Evolutionary conservation across 257 asterid species (phyloP), one percentile per base, ranked within the genome.

Genomic region (Ballota nigra): DNA sequence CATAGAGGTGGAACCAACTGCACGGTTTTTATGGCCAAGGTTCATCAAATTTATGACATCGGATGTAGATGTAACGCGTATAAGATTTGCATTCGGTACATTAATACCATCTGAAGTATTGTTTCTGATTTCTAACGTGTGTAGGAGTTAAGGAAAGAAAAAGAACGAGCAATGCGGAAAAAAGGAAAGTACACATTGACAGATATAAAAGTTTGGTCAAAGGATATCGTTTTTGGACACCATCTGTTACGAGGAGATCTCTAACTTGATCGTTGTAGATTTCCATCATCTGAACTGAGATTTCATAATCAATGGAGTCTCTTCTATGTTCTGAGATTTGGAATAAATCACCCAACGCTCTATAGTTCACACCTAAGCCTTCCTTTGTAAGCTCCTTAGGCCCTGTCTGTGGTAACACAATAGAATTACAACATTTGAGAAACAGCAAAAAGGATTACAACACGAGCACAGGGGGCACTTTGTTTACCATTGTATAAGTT

Each of bases 21-120:
- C n/a, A n/a, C n/a, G n/a, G n/a, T n/a, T n/a, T n/a, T n/a, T n/a
- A n/a, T n/a, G n/a, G 38, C 92, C 90, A 5, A 80, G 74, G 66
- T 81, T 80, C 88, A 87, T 87, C 69, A 87, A 78, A 4, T 81
- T 62, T 38, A 87, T 66, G 64, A 87, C 90, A 57, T 87, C 86
- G 2, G 79, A 56, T 7, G 90, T 71, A 20, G 80, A 75, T 68
- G 80, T 66, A 0, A 87, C 90, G 13, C 73, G 85, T 24, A 87
- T 77, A 8, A 85, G 73, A 67, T 86, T 92, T 29, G 98, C 98
- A 74, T 87, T 90, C 6, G 98, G 98, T 45, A 92, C 92, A 60
- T 83, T 89, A 43, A 92, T 77, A 47, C 98, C 98, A 56, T 88
- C 86, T 62, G 81, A 78, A 22, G 96, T 70, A 59, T 80, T 85